Base-by-base conservation (phyloP, 2,329 filamentous ascomycete genomes). In the Pseudodiploospora longispora region DNA sequence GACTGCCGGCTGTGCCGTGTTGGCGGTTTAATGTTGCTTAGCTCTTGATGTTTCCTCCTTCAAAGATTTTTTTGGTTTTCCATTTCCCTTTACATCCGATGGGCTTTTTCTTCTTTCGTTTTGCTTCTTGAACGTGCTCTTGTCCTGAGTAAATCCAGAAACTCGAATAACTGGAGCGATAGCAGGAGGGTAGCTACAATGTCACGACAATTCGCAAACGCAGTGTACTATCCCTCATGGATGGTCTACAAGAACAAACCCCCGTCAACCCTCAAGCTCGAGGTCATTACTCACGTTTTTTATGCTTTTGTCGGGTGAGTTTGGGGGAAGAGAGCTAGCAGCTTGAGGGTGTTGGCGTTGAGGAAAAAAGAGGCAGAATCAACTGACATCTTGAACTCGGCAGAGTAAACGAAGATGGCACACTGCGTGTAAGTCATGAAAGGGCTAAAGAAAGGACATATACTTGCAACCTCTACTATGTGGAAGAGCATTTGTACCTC, bases 211-310 rank as follows among this genome's bases (percentile, higher is more conserved):
- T 46, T 40, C 30, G 36, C 43, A 35, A 67, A 68, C 38, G 64
- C 63, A 10, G 64, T 81, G 1, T 83, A 83, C 61, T 84, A 82
- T 58, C 78, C 80, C 5, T 82, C 80, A 51, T 83, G 79, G 78
- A 67, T 72, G 44, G 71, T 81, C 45, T 82, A 83, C 62, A 71
- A 71, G 47, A 68, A 74, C 43, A 74, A 76, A 43, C 71, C 76
- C n/a, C 80, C 80, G 0, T 78, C 76, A 0, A 72, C 69, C 5
- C 57, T 83, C 42, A 72, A 75, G 43, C 61, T 76, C 50, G 66
- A 71, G 34, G 71, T 71, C 44, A 71, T 82, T 46, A 82, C 80
- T 6, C 80, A 83, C 55, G 66, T 82, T 6, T 80, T 81, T 53
- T 83, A 83, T 54, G 76, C 80, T 27, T 83, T 83, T 68, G 74